phyloP scores from a whole-genome alignment of 1,284 basidiomycete species.

The Macrocystidia cucumis region DNA sequence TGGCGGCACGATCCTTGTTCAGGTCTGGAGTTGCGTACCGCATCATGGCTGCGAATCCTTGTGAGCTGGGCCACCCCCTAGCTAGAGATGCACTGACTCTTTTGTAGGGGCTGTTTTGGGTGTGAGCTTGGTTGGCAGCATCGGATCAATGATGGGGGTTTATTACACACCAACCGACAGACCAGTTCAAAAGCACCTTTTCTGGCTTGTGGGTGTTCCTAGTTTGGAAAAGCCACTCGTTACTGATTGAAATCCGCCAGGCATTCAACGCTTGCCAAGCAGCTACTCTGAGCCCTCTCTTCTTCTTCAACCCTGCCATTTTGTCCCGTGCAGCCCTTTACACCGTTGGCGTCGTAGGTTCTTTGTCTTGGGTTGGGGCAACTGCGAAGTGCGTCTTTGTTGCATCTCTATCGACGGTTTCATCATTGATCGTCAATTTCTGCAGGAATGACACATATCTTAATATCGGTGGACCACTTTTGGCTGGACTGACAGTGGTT shows the following conservation, averaged over 20 bases:
- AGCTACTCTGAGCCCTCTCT: conserved; percentile 75
- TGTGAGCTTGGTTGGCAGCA: conserved; percentile 70
- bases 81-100: not conserved
- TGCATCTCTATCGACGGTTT: no score
- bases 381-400: conserved; percentile 60
- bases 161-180: conserved; percentile 72
- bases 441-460: conserved; percentile 76
- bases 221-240: not conserved
- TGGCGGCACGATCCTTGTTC: conserved; percentile 76
- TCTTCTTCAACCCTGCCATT: conserved; percentile 82
- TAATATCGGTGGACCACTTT: conserved; percentile 76
- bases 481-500: conserved; percentile 84
- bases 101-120: conserved; percentile 73
- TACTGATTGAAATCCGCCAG: conserved; percentile 25
- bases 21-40: conserved; percentile 67
- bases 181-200: conserved; percentile 63
- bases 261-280: conserved; percentile 86
- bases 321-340: conserved; percentile 87
- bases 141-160: conserved; percentile 75
- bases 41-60: conserved; percentile 85
- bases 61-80: conserved; percentile 27
- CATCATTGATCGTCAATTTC: not conserved
- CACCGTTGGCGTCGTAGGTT: conserved; percentile 80
- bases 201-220: conserved; percentile 56
- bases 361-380: conserved; percentile 82